phyloP scores from a whole-genome alignment of 148 eudicot species.

The Agrostemma githago region DNA sequence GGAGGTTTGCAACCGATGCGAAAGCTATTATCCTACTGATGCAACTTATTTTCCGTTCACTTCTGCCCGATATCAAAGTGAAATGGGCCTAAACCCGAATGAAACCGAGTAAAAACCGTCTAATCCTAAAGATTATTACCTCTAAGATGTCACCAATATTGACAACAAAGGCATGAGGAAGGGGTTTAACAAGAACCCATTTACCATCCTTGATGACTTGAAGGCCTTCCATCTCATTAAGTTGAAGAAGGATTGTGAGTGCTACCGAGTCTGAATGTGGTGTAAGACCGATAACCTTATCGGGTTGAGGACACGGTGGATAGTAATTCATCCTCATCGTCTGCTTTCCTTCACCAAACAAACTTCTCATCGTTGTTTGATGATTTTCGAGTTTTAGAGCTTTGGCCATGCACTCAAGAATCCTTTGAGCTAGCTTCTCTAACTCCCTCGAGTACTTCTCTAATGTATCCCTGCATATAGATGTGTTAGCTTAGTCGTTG shows the following conservation, averaged over 20 bases:
- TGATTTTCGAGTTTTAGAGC: slow-evolving; percentile 10
- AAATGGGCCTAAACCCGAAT: no score
- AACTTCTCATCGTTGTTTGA: background rate
- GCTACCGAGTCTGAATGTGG: slow-evolving; percentile 26
- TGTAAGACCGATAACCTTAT: slow-evolving; percentile 23
- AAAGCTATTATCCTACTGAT: no score
- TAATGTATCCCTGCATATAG: slow-evolving; percentile 24
- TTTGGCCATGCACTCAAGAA: slow-evolving; percentile 17
- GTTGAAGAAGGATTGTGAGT: slow-evolving; percentile 29
- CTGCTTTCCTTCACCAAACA: slow-evolving; percentile 22
- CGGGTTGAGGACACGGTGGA: slow-evolving; percentile 29
- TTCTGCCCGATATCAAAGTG: no score
- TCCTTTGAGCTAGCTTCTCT: slow-evolving; percentile 8
- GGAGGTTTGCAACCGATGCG: no score
- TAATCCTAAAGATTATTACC: slow-evolving; percentile 17
- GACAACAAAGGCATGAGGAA: slow-evolving; percentile 29
- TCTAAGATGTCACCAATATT: slow-evolving; percentile 35
- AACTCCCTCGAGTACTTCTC: slow-evolving; percentile 15
- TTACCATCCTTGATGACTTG: slow-evolving; percentile 29
- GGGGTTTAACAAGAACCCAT: slow-evolving; percentile 30
- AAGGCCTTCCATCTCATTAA: slow-evolving; percentile 28
- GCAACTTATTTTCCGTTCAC: no score
- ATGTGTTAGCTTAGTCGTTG: no score
- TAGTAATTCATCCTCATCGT: slow-evolving; percentile 26
- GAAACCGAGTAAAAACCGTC: background rate